Percentiles rank a stretch among this genome's conserved stretches.
Conservation (phyloP, 2,329 filamentous ascomycete genomes). For the Salinomyces thailandicus region DNA sequence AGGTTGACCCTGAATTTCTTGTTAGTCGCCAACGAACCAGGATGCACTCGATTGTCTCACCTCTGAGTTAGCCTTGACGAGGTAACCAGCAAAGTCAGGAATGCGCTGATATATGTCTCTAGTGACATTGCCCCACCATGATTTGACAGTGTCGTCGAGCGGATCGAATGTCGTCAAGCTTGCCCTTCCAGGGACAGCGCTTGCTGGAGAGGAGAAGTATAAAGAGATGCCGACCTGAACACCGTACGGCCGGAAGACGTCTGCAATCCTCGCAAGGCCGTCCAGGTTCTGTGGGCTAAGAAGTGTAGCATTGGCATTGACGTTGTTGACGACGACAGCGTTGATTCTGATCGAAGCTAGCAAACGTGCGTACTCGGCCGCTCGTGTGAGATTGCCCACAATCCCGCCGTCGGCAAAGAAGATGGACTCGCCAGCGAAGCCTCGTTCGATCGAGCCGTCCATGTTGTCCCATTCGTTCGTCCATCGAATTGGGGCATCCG, state of each 20-base stretch:
- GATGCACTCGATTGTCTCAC: too few relatives aligned
- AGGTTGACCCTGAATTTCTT: conserved; percentile 54
- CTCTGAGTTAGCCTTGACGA: conserved; percentile 63
- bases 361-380: conserved; percentile 53
- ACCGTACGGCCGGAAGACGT: conserved; percentile 57
- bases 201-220: conserved; percentile 56
- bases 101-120: conserved; percentile 49
- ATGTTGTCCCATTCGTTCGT: conserved; percentile 66
- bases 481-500: conserved; percentile 55
- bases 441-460: conserved; percentile 56
- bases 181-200: conserved; percentile 39
- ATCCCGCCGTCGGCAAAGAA: conserved; percentile 53
- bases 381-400: conserved; percentile 49
- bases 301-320: conserved; percentile 55
- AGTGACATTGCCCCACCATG: conserved; percentile 54
- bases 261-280: conserved; percentile 52
- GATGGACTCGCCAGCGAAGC: conserved; percentile 57
- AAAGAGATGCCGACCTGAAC: conserved; percentile 55
- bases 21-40: too few relatives aligned
- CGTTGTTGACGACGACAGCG: conserved; percentile 59
- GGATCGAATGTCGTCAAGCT: conserved; percentile 49
- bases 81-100: conserved; percentile 58
- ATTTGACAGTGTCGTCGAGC: conserved; percentile 47
- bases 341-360: conserved; percentile 58
- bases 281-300: conserved; percentile 48